Base-by-base conservation (phyloP, 306 rosid species). In the Begonia fuchsioides region DNA sequence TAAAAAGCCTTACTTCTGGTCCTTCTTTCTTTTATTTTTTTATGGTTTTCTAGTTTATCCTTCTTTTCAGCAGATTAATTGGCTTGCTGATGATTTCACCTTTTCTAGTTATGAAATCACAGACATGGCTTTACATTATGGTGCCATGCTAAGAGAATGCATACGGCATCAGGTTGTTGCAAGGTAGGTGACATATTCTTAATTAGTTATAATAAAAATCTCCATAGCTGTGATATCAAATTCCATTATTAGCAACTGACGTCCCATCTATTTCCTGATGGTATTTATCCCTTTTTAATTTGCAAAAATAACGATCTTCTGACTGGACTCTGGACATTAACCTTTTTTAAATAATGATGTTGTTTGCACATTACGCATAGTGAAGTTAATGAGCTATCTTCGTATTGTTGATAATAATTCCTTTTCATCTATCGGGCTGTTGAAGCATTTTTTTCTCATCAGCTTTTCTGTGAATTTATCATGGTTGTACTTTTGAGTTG, bases 121-220 rank as follows among this genome's bases (percentile, higher is more conserved):
- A 17, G 95, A 90, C 38, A 79, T 90, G 98, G 98, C 95, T 67
- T 76, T 90, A 52, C 98, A 90, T 67, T 90, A 81, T 65, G 94
- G 98, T 43, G 94, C 98, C 39, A 90, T 90, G 95, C 67, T 90
- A 68, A 73, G 95, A 78, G 98, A 90, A 74, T 90, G 98, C 72
- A 90, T 90, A 68, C 85, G 98, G 62, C 98, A 90, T 70, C 98
- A 90, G 68, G 82, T 60, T 55, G 98, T 90, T 79, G 98, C 98
- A 41, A 85, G 72, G 98, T 90, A 64, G 68, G 81, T 16, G 62
- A 10, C 60, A 26, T 39, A 10, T 52, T 11, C 16, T 39, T 35
- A n/a, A 32, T 63, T 17, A 38, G 19, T 55, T 17, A 49, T 15
- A 59, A 41, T 45, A 47, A 26, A n/a, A 26, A 26, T 26, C 20